phyloP scores from a whole-genome alignment of 192 early-diverging fungal genomes.

The Podila epicladia region DNA sequence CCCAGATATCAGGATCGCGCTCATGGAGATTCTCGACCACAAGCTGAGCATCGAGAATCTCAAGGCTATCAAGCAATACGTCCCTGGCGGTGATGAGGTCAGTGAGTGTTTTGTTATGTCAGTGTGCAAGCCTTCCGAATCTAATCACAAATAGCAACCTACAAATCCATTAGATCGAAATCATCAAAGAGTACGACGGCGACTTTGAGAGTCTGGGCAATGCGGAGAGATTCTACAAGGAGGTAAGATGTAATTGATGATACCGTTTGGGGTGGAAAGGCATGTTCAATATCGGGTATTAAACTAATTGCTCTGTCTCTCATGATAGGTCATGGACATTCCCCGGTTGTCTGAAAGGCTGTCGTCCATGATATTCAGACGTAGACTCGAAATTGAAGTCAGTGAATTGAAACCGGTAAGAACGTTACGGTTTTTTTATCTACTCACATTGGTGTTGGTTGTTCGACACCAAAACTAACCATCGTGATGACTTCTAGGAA shows the following conservation, averaged over 20 bases:
- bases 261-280: not conserved
- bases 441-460: too few species aligned
- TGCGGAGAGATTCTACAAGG: conserved; percentile 64
- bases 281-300: too few species aligned
- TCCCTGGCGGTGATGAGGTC: conserved; percentile 64
- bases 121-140: not conserved
- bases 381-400: conserved; percentile 59
- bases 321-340: conserved; percentile 58
- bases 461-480: too few species aligned
- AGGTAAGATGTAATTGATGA: conserved; percentile 18
- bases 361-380: conserved; percentile 62
- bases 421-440: not conserved
- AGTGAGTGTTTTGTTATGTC: not conserved
- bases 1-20: conserved; percentile 61
- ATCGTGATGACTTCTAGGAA: conserved; percentile 31
- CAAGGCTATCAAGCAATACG: conserved; percentile 62
- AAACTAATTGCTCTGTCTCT: not conserved
- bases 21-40: conserved; percentile 64
- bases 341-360: conserved; percentile 62
- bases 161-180: conserved; percentile 48
- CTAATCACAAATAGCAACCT: not conserved
- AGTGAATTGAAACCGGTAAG: conserved; percentile 58
- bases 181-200: conserved; percentile 59
- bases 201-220: conserved; percentile 60
- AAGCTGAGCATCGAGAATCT: conserved; percentile 62